Percentiles rank a stretch among this genome's conserved stretches.
Evolutionary conservation across 345 rosid species (phyloP).

Genomic region (Populus alba): DNA sequence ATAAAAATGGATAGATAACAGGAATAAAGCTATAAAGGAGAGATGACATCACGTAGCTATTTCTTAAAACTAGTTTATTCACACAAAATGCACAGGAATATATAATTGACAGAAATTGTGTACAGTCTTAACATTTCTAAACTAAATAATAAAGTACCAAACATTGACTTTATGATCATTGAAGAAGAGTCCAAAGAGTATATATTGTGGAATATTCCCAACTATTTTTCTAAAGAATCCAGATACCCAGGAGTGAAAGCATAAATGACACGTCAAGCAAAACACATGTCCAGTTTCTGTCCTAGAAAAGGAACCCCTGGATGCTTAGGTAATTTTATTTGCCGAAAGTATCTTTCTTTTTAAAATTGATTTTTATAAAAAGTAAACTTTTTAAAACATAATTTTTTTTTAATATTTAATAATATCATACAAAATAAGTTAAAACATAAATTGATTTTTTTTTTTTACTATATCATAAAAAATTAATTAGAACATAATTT

Average conservation of each 20-base stretch:
- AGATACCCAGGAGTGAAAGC: slow-evolving; percentile 20
- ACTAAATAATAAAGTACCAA: slow-evolving; percentile 21
- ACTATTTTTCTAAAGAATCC: slow-evolving; percentile 6
- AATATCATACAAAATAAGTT: too few species aligned
- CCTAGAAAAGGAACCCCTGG: slow-evolving; percentile 19
- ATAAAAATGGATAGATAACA: neutral
- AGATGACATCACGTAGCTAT: neutral
- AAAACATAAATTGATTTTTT: too few species aligned
- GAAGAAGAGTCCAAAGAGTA: slow-evolving; percentile 29
- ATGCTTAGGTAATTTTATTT: neutral
- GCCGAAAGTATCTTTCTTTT: too few species aligned
- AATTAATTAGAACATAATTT: too few species aligned
- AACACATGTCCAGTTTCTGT: slow-evolving; percentile 15
- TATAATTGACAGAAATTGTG: neutral
- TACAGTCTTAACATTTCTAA: neutral
- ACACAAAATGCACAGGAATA: neutral
- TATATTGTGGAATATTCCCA: slow-evolving; percentile 44
- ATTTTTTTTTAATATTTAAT: too few species aligned
- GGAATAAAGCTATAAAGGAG: neutral
- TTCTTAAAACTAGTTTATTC: neutral
- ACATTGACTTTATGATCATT: slow-evolving; percentile 28
- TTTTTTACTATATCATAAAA: too few species aligned
- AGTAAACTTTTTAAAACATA: too few species aligned
- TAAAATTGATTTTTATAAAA: too few species aligned
- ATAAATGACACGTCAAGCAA: slow-evolving; percentile 25